A percentile compares a stretch with the other conserved stretches of the same genome.
These are phyloP conservation scores for Hansenula anomala DNA, from an alignment of 1,139 yeast species.

Conservation along the genomic window DNA sequence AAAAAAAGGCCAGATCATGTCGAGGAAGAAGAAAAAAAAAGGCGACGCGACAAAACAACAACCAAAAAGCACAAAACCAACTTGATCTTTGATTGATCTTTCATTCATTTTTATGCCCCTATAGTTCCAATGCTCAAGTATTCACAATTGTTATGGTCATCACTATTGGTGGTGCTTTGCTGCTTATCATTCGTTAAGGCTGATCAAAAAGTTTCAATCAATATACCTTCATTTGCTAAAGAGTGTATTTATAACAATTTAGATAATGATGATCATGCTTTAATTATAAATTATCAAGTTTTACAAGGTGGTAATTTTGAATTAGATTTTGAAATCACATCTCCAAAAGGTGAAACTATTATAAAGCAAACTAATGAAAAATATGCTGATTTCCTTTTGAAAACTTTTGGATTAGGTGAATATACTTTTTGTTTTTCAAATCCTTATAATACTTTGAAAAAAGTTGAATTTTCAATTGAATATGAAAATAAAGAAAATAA, in stretches of 20 bases:
- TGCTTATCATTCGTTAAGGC: background rate
- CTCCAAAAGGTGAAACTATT: conserved; percentile 54
- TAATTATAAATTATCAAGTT: conserved; percentile 40
- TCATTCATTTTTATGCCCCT: too few relatives aligned
- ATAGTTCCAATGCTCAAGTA: too few relatives aligned
- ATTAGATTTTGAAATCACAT: conserved; percentile 55
- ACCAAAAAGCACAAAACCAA: too few relatives aligned
- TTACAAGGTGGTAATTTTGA: conserved; percentile 68
- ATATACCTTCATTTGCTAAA: conserved; percentile 33
- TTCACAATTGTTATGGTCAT: too few relatives aligned
- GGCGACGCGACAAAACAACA: background rate
- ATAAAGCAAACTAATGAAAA: conserved; percentile 49
- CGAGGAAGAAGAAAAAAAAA: too few relatives aligned
- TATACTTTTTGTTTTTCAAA: conserved; percentile 65
- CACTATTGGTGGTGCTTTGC: background rate
- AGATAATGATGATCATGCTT: conserved; percentile 28
- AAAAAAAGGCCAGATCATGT: background rate
- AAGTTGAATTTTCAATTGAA: conserved; percentile 59
- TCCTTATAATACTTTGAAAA: conserved; percentile 61
- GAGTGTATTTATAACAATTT: conserved; percentile 35
- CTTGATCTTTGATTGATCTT: too few relatives aligned
- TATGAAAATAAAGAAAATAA: conserved; percentile 46
- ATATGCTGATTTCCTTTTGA: conserved; percentile 56
- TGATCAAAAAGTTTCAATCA: conserved; percentile 20
- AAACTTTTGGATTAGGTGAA: conserved; percentile 50